These are phyloP conservation scores for Decorospora gaudefroyi DNA, from an alignment of 2,329 filamentous ascomycete species.

Conservation along the genomic window DNA sequence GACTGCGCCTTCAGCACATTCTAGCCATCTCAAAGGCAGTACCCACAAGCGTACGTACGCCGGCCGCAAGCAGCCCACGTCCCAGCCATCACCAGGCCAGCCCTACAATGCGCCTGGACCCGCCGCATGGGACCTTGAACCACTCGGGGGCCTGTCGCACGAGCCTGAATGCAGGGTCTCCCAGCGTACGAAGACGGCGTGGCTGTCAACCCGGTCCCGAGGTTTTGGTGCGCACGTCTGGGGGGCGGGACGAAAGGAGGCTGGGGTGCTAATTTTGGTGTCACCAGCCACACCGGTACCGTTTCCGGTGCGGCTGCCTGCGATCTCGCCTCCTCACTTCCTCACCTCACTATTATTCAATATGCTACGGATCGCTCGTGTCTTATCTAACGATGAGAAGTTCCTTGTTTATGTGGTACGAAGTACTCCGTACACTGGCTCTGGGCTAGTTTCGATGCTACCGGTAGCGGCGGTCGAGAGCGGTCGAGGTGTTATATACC, in stretches of 20 bases:
- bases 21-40: constrained; percentile 7
- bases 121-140: constrained; percentile 3
- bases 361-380: too few relatives aligned
- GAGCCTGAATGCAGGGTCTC: constrained; percentile 1
- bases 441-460: too few relatives aligned
- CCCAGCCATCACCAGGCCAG: constrained; percentile 15
- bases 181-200: constrained; percentile 3
- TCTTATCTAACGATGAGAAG: too few relatives aligned
- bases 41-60: constrained; percentile 17
- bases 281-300: constrained; percentile 13
- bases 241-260: constrained; percentile 2
- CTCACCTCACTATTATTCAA: too few relatives aligned
- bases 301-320: constrained; percentile 5
- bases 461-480: background rate
- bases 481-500: background rate
- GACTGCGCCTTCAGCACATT: constrained; percentile 7
- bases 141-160: constrained; percentile 8
- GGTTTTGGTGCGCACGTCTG: constrained; percentile 5
- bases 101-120: constrained; percentile 10
- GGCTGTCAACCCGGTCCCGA: constrained; percentile 5
- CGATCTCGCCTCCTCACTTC: constrained; percentile 4
- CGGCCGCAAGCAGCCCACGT: constrained; percentile 14
- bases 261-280: constrained; percentile 11
- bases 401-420: too few relatives aligned
- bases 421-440: too few relatives aligned